Base-by-base conservation (phyloP, 1,139 yeast genomes). In the Yamadazyma diddensiae region DNA sequence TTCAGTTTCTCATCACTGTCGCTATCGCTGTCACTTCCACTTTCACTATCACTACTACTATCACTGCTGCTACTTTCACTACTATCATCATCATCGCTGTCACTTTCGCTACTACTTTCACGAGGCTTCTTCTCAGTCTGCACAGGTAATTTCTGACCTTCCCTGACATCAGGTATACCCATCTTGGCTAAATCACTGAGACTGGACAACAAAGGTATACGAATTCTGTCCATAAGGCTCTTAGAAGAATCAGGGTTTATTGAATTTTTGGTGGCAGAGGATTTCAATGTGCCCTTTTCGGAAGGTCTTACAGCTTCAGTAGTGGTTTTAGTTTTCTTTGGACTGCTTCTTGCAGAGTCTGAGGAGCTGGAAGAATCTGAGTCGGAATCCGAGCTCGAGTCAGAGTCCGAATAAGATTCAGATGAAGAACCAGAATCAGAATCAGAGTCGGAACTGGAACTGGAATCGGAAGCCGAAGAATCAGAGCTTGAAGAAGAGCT, bases 151-250 rank as follows among this genome's bases (percentile, higher is more conserved):
- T n/a, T n/a, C n/a, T n/a, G n/a, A n/a, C n/a, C n/a, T n/a, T 78
- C 84, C 35, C 62, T 68, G 2, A 79, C 84, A 16, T 75, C 83
- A 2, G 86, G 86, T 12, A 79, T 70, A 2, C 84, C 85, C 38
- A 77, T 60, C 15, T 65, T 59, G 1, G 70, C 79, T 34, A 79
- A 59, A 38, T 78, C 82, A n/a, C 71, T 69, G 25, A 79, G 55
- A 0, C 82, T 74, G 14, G 74, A 70, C 33, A 79, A 59, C 1
- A 50, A 37, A 1, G 66, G 65, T 28, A 50, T 57, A 26, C 50
- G 43, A 4, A 39, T 28, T 3, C 21, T 28, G 11, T 25, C 27
- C 13, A 42, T 16, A 22, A 33, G 20, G 9, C 8, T 6, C 20
- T 18, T 18, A 18, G 20, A 18, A 18, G 20, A 18, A 10, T 12